phyloP scores from a whole-genome alignment of 192 early-diverging fungal genomes.

The Phlyctochytrium arcticum region DNA sequence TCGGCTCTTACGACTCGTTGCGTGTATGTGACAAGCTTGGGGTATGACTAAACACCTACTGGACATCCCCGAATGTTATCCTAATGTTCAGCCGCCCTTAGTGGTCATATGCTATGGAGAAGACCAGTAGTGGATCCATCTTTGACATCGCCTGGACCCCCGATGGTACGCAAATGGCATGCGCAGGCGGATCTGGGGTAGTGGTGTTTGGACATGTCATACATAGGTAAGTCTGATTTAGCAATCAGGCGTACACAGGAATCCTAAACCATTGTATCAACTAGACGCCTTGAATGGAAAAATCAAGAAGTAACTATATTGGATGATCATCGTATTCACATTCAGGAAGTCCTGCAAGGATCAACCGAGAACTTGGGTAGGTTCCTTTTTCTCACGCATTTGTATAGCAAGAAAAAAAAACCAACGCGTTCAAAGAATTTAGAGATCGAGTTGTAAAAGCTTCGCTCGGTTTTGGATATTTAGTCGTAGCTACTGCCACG shows the following conservation, averaged over 20 bases:
- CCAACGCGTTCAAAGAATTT: conserved; percentile 49
- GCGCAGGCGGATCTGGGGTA: conserved; percentile 48
- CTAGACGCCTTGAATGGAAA: conserved; percentile 53
- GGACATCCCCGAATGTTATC: background rate
- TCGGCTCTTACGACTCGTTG: conserved; percentile 48
- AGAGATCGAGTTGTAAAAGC: conserved; percentile 54
- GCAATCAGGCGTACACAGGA: background rate
- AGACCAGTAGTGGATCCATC: conserved; percentile 47
- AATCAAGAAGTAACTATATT: conserved; percentile 53
- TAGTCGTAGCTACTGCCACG: conserved; percentile 47
- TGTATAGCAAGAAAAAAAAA: too few relatives aligned
- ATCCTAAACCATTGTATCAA: background rate
- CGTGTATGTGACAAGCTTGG: conserved; percentile 57
- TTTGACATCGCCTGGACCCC: conserved; percentile 59
- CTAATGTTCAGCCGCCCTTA: background rate
- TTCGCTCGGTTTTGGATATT: conserved; percentile 42
- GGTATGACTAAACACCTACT: conserved; percentile 22
- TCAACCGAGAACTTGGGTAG: conserved; percentile 44
- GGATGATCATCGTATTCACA: conserved; percentile 48
- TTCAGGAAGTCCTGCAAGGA: conserved; percentile 48
- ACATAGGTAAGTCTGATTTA: conserved; percentile 30
- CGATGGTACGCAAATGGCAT: conserved; percentile 56
- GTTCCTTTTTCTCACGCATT: background rate
- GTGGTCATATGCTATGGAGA: conserved; percentile 55
- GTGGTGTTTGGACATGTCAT: conserved; percentile 54